Evolutionary conservation across 257 asterid genomes (phyloP).

Genomic region (Primulina huaijiensis): DNA sequence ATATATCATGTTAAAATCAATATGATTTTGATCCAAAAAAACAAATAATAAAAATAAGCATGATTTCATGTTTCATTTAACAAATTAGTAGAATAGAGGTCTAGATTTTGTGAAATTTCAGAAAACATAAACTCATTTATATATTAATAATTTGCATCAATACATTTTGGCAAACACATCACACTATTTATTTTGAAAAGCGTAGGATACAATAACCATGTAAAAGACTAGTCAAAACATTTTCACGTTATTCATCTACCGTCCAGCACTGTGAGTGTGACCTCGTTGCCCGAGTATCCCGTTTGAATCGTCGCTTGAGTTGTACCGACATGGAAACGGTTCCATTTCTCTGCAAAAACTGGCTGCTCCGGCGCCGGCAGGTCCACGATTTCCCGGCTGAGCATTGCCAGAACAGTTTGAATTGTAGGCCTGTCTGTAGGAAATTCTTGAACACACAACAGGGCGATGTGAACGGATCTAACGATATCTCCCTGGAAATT

Average conservation of each 20-base stretch:
- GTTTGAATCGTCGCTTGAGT: conserved; percentile 19
- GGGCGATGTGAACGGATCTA: conserved; percentile 54
- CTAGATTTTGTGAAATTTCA: too few relatives aligned
- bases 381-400: conserved; percentile 39
- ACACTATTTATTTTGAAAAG: too few relatives aligned
- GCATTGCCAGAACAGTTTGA: conserved; percentile 45
- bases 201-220: background rate
- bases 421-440: conserved; percentile 46
- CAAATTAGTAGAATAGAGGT: too few relatives aligned
- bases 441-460: conserved; percentile 56
- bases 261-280: conserved; percentile 35
- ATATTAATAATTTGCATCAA: too few relatives aligned
- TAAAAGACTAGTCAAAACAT: background rate
- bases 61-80: too few relatives aligned
- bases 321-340: conserved; percentile 22
- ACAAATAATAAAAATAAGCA: too few relatives aligned
- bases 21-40: too few relatives aligned
- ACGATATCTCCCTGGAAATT: conserved; percentile 23
- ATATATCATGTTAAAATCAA: too few relatives aligned
- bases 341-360: conserved; percentile 49
- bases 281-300: conserved; percentile 36
- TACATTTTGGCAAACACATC: too few relatives aligned
- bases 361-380: conserved; percentile 46
- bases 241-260: conserved; percentile 30
- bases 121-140: too few relatives aligned